A percentile compares a stretch with the other conserved stretches of the same genome.
Evolutionary conservation across 2,329 filamentous ascomycete species (phyloP).

Genomic region (Orbilia javanica): DNA sequence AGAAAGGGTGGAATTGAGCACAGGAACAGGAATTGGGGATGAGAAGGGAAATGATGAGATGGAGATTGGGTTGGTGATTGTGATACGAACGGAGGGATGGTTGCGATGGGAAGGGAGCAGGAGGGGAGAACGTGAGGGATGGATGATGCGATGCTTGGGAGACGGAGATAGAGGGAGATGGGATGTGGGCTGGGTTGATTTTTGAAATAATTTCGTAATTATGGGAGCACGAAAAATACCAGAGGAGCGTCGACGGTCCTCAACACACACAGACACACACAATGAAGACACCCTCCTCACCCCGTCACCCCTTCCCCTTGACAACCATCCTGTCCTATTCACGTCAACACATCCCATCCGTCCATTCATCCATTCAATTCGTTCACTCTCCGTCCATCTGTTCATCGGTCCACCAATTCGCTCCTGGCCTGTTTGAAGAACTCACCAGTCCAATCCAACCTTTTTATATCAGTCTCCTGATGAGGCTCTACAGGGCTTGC

Average conservation of each 20-base stretch:
- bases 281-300: background rate
- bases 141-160: background rate
- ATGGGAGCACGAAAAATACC: background rate
- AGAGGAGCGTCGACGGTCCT: background rate
- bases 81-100: background rate
- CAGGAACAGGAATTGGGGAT: background rate
- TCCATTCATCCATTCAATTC: constrained; percentile 1
- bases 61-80: too few relatives aligned
- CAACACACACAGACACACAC: background rate
- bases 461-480: background rate
- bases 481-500: background rate
- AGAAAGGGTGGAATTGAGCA: background rate
- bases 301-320: background rate
- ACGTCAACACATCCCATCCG: constrained; percentile 7
- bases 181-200: background rate
- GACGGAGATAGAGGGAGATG: background rate
- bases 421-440: too few relatives aligned
- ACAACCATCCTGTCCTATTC: background rate
- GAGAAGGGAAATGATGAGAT: background rate
- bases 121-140: background rate
- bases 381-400: too few relatives aligned
- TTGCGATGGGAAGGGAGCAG: background rate
- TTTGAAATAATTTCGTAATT: constrained; percentile 1
- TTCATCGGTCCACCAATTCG: too few relatives aligned
- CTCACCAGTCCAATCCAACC: constrained; percentile 1